phyloP scores from a whole-genome alignment of 2,329 filamentous ascomycete species.

The Fusarium pseudocircinatum region DNA sequence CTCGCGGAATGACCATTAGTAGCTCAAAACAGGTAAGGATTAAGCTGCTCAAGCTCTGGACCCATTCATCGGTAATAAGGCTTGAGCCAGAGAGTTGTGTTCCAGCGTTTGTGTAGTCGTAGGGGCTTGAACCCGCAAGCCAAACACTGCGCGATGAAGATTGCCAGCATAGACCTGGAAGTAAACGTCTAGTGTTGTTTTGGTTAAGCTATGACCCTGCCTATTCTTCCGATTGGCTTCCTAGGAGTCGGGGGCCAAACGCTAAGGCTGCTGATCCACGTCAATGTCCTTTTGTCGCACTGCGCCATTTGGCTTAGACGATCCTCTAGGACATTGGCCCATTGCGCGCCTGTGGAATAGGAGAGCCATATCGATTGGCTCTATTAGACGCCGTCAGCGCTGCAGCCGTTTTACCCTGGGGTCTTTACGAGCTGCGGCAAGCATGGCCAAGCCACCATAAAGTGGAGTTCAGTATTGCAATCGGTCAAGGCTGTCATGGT shows the following conservation, averaged over 20 bases:
- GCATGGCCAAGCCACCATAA: slow-evolving; percentile 28
- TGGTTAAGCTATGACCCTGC: slow-evolving; percentile 34
- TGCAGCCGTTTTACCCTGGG: slow-evolving; percentile 2
- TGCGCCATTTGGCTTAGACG: slow-evolving; percentile 32
- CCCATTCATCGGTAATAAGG: neutral
- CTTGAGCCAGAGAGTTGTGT: slow-evolving; percentile 2
- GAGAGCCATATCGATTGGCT: slow-evolving; percentile 40
- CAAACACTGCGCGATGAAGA: slow-evolving; percentile 30
- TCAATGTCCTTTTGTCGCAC: slow-evolving; percentile 46
- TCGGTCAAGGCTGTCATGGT: slow-evolving; percentile 21
- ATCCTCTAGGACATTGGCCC: slow-evolving; percentile 22
- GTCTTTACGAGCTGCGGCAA: slow-evolving; percentile 30
- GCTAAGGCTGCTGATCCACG: slow-evolving; percentile 45
- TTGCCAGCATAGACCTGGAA: slow-evolving; percentile 38
- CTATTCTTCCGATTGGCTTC: slow-evolving; percentile 47
- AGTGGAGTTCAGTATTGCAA: slow-evolving; percentile 26
- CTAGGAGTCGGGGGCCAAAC: slow-evolving; percentile 31
- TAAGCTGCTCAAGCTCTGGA: neutral
- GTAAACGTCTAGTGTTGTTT: slow-evolving; percentile 21
- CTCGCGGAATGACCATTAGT: neutral
- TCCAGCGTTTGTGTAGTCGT: neutral
- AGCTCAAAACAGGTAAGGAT: neutral
- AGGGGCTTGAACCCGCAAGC: slow-evolving; percentile 25
- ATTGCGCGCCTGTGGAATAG: slow-evolving; percentile 36
- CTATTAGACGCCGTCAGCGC: slow-evolving; percentile 45